These are phyloP conservation scores for Fraxinus angustifolia DNA, from an alignment of 305 asterid species.

Conservation along the genomic window DNA sequence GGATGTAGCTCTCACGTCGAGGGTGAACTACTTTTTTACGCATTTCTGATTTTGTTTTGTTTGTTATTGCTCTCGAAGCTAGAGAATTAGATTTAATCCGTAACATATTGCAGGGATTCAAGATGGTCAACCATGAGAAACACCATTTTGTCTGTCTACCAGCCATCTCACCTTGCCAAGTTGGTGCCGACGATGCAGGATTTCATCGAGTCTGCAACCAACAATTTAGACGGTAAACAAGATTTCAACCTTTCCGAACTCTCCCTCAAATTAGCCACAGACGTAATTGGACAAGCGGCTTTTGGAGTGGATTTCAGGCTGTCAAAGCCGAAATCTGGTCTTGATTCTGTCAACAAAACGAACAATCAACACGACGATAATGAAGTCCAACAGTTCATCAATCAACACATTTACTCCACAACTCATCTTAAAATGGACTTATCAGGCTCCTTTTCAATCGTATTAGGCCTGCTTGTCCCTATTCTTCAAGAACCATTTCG, in stretches of 20 bases:
- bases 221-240: slow-evolving; percentile 48
- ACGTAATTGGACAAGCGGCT: slow-evolving; percentile 87
- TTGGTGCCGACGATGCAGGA: slow-evolving; percentile 84
- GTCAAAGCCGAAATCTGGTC: slow-evolving; percentile 47
- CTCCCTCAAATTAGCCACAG: slow-evolving; percentile 79
- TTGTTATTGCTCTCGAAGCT: neutral
- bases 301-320: slow-evolving; percentile 88
- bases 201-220: slow-evolving; percentile 53
- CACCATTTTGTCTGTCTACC: slow-evolving; percentile 76
- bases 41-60: neutral
- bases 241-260: slow-evolving; percentile 67
- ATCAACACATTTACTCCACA: slow-evolving; percentile 89
- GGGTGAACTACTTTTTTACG: neutral
- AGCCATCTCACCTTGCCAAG: slow-evolving; percentile 87
- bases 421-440: slow-evolving; percentile 94
- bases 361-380: slow-evolving; percentile 25
- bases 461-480: slow-evolving; percentile 73
- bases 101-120: slow-evolving; percentile 49
- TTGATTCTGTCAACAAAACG: slow-evolving; percentile 4
- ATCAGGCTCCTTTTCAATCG: slow-evolving; percentile 81
- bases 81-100: neutral
- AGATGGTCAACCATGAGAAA: slow-evolving; percentile 94
- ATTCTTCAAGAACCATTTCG: slow-evolving; percentile 84
- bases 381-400: slow-evolving; percentile 61
- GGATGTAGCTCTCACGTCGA: neutral